A percentile compares a stretch with the other conserved stretches of the same genome.
phyloP scores from a whole-genome alignment of 2,329 filamentous ascomycete genomes.

The Trichoderma simmonsii region DNA sequence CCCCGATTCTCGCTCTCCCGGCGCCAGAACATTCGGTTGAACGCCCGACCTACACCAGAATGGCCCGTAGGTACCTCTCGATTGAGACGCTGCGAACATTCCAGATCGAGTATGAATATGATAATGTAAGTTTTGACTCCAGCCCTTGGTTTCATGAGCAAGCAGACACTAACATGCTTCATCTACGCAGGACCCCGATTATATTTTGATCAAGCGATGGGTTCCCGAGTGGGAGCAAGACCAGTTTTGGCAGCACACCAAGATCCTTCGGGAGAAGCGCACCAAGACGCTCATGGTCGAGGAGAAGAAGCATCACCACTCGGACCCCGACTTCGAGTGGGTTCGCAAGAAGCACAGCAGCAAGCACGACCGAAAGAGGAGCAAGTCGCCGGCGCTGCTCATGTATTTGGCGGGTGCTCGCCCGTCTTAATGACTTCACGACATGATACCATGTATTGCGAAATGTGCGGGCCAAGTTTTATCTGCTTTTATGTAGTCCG shows the following conservation, averaged over 20 bases:
- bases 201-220: slow-evolving; percentile 70
- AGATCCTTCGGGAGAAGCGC: slow-evolving; percentile 57
- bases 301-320: slow-evolving; percentile 41
- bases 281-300: slow-evolving; percentile 48
- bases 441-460: neutral
- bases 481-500: neutral
- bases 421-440: slow-evolving; percentile 33
- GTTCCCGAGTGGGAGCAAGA: slow-evolving; percentile 70
- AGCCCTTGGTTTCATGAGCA: neutral
- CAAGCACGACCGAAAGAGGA: slow-evolving; percentile 45
- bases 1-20: slow-evolving; percentile 17
- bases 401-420: slow-evolving; percentile 56
- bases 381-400: slow-evolving; percentile 54
- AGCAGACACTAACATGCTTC: neutral
- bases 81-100: slow-evolving; percentile 58
- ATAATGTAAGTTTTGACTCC: slow-evolving; percentile 44
- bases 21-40: slow-evolving; percentile 21
- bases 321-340: slow-evolving; percentile 51
- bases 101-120: slow-evolving; percentile 56
- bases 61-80: slow-evolving; percentile 59
- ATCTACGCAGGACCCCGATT: slow-evolving; percentile 59
- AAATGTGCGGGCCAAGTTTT: neutral
- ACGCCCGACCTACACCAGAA: slow-evolving; percentile 60
- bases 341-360: slow-evolving; percentile 50
- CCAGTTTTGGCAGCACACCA: slow-evolving; percentile 69